Percentiles rank a stretch among this genome's conserved stretches.
Evolutionary conservation across 1,139 yeast genomes (phyloP).

Genomic region (Debaryomycetaceae sp.): DNA sequence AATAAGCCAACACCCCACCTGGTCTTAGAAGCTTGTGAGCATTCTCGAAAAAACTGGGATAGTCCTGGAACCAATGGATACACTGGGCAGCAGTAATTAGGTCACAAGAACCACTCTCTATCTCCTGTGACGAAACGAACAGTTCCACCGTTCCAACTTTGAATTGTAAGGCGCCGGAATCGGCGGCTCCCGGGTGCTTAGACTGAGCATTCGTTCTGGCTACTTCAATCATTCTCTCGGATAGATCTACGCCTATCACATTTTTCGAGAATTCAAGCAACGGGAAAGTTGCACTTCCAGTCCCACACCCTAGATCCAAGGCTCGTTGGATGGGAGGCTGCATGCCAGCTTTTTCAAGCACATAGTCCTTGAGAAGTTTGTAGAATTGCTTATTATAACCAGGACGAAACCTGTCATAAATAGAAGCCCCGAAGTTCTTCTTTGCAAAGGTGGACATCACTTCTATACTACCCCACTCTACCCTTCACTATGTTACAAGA

Average conservation of each 20-base stretch:
- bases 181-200: slow-evolving; percentile 23
- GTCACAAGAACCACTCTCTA: slow-evolving; percentile 22
- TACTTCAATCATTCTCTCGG: slow-evolving; percentile 31
- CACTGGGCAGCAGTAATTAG: slow-evolving; percentile 46
- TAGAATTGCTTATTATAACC: slow-evolving; percentile 57
- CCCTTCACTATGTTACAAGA: too few species aligned
- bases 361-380: slow-evolving; percentile 31
- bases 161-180: slow-evolving; percentile 26
- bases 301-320: slow-evolving; percentile 40
- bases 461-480: too few species aligned
- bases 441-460: slow-evolving; percentile 67
- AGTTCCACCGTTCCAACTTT: slow-evolving; percentile 35
- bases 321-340: slow-evolving; percentile 19
- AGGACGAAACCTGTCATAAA: slow-evolving; percentile 65
- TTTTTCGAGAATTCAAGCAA: slow-evolving; percentile 26
- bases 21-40: slow-evolving; percentile 28
- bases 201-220: slow-evolving; percentile 26
- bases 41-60: slow-evolving; percentile 26
- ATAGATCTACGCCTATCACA: slow-evolving; percentile 35
- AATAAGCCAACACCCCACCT: slow-evolving; percentile 42
- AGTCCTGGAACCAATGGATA: slow-evolving; percentile 45
- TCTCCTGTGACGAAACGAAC: slow-evolving; percentile 15
- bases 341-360: slow-evolving; percentile 10
- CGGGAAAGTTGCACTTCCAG: slow-evolving; percentile 40
- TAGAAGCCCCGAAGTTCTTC: slow-evolving; percentile 51